Evolutionary conservation across 2,329 filamentous ascomycete species (phyloP), one percentile per base, ranked within the genome.

Genomic region (Kalaharituber pfeilii): DNA sequence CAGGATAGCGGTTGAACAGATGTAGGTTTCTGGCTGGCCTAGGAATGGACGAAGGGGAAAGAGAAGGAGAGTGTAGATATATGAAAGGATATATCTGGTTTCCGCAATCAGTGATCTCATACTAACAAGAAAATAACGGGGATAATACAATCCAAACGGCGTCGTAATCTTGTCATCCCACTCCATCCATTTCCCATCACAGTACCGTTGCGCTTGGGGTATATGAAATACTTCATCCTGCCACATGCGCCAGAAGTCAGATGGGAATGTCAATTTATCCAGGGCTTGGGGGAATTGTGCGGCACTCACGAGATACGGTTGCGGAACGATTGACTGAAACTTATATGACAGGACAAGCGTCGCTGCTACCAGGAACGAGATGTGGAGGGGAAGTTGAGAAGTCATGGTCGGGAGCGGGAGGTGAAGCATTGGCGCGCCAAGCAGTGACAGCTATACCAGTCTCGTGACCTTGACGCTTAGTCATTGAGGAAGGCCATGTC

Each of bases 161-260:
- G 91, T 98, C 0, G 91, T 98, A 65, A 98, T 91, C 67, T 96
- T 98, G 56, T 89, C 82, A 68, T 98, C 88, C 91, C 91, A 98
- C 54, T 85, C 74, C 11, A 68, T 66, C 70, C 82, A 94, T 53
- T 76, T 75, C 9, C 82, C 81, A 39, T 76, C 67, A 67, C 88
- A 95, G 67, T 94, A 98, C 27, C 77, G 79, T 64, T 94, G 86
- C 0, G 87, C 87, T 69, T 98, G 91, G 0, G 86, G 85, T 22
- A 95, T 81, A 67, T 98, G 86, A 59, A 91, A 93, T 27, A 86
- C 72, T 66, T 93, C 86, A 66, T 93, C 86, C 84, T 89, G 59
- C 22, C 29, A n/a, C n/a, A n/a, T n/a, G n/a, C n/a, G n/a, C n/a
- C n/a, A n/a, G n/a, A n/a, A n/a, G n/a, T n/a, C n/a, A n/a, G n/a